Conservation (phyloP, 345 rosid species). For the Passiflora organensis region DNA sequence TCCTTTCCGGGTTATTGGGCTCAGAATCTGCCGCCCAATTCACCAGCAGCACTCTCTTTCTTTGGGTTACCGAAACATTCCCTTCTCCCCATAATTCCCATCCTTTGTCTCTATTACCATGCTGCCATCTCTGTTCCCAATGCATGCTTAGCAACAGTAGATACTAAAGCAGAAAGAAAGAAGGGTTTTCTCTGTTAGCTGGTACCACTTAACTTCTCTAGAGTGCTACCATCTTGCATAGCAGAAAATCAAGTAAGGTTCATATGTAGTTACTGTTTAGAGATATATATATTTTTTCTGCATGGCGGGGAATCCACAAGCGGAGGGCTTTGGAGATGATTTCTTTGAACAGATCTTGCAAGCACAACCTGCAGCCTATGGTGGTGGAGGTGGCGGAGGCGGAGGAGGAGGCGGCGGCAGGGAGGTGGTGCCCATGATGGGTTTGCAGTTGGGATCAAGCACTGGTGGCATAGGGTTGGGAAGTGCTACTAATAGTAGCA, state of each 20-base stretch:
- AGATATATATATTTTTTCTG: background rate
- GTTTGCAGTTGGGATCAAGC: constrained; percentile 44
- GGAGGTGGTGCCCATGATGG: constrained; percentile 40
- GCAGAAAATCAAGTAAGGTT: no score
- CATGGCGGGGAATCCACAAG: constrained; percentile 54
- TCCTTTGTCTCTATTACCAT: background rate
- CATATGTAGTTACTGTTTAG: no score
- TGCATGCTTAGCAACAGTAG: background rate
- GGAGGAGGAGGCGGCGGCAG: constrained; percentile 24
- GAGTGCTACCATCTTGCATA: no score
- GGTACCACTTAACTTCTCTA: no score
- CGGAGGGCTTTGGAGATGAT: constrained; percentile 54
- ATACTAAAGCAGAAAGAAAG: background rate
- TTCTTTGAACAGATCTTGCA: constrained; percentile 70
- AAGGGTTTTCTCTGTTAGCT: no score
- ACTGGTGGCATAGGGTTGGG: constrained; percentile 16
- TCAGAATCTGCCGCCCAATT: constrained; percentile 61
- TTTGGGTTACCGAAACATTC: constrained; percentile 16
- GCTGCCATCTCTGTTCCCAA: background rate
- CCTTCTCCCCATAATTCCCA: background rate
- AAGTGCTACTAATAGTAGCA: constrained; percentile 8
- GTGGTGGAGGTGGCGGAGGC: constrained; percentile 21
- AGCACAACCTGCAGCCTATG: constrained; percentile 41
- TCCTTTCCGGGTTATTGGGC: constrained; percentile 51
- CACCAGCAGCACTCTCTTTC: constrained; percentile 34